Conservation (phyloP, 306 rosid species). For the Dalbergia oliveri region DNA sequence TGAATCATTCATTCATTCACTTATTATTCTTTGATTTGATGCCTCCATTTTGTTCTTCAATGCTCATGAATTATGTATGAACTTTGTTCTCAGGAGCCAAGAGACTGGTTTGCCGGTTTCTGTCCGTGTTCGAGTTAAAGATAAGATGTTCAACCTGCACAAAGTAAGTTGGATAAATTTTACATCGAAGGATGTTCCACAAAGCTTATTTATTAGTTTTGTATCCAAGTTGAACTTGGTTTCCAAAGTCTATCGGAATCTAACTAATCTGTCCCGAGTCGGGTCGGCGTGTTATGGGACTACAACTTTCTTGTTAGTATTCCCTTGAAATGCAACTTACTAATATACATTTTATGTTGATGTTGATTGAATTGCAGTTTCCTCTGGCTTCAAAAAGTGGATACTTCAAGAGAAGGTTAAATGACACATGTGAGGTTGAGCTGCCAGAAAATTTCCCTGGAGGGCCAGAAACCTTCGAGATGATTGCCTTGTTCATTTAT, state of each 20-base stretch:
- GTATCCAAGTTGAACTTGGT: too few species aligned
- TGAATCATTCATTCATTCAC: background rate
- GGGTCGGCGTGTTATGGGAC: too few species aligned
- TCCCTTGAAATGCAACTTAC: background rate
- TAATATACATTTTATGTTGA: constrained; percentile 1
- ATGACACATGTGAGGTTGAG: constrained; percentile 67
- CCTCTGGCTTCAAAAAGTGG: constrained; percentile 84
- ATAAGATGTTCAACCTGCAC: constrained; percentile 74
- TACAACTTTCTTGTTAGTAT: background rate
- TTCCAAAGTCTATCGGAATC: too few species aligned
- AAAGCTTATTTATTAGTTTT: background rate
- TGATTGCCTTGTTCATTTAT: constrained; percentile 77
- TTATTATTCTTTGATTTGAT: too few species aligned
- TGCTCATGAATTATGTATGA: background rate
- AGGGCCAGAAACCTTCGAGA: constrained; percentile 84
- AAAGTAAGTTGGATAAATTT: constrained; percentile 54
- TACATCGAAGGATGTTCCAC: background rate
- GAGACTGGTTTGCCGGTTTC: constrained; percentile 89
- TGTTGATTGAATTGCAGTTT: constrained; percentile 57
- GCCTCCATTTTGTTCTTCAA: background rate
- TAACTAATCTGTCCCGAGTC: too few species aligned
- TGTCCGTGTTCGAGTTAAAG: constrained; percentile 62
- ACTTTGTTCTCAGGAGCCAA: constrained; percentile 76
- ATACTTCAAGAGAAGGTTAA: constrained; percentile 70
- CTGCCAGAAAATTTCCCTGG: constrained; percentile 82